Evolutionary conservation across 345 rosid genomes (phyloP).

Genomic region (Aquilaria yunnanensis): DNA sequence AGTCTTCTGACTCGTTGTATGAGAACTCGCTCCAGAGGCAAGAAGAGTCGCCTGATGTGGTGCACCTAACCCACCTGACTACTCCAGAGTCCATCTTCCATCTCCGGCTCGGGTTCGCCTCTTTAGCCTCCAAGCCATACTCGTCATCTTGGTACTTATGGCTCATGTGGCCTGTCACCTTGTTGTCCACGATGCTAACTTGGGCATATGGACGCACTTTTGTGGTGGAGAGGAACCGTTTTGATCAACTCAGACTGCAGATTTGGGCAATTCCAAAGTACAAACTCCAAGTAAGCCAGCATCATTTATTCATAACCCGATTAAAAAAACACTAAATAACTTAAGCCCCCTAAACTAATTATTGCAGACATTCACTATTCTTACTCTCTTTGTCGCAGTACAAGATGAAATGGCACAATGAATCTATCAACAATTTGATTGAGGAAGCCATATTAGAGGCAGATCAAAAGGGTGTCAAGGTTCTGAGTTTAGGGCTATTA

Average conservation of each 20-base stretch:
- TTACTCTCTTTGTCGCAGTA: slow-evolving; percentile 17
- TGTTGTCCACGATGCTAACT: slow-evolving; percentile 17
- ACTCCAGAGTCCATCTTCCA: slow-evolving; percentile 49
- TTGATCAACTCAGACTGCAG: slow-evolving; percentile 26
- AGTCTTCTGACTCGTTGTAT: slow-evolving; percentile 20
- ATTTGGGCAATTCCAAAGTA: slow-evolving; percentile 31
- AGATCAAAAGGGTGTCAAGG: slow-evolving; percentile 29
- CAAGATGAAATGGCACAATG: slow-evolving; percentile 22
- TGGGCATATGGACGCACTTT: slow-evolving; percentile 18
- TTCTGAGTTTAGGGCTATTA: slow-evolving; percentile 38
- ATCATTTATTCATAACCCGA: background rate
- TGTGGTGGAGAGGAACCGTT: slow-evolving; percentile 24
- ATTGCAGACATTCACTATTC: background rate
- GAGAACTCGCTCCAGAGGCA: slow-evolving; percentile 21
- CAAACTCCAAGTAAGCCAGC: slow-evolving; percentile 12
- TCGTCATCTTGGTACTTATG: slow-evolving; percentile 23
- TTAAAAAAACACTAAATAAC: background rate
- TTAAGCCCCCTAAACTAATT: too few species aligned
- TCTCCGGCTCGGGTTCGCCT: slow-evolving; percentile 37
- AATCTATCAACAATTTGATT: slow-evolving; percentile 30
- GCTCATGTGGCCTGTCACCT: slow-evolving; percentile 33
- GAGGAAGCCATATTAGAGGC: slow-evolving; percentile 38
- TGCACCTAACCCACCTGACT: slow-evolving; percentile 50
- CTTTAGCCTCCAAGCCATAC: slow-evolving; percentile 41
- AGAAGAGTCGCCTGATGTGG: slow-evolving; percentile 35